A percentile compares a stretch with the other conserved stretches of the same genome.
phyloP scores from a whole-genome alignment of 805 yeast species.

The Teunomyces lycoperdinae region DNA sequence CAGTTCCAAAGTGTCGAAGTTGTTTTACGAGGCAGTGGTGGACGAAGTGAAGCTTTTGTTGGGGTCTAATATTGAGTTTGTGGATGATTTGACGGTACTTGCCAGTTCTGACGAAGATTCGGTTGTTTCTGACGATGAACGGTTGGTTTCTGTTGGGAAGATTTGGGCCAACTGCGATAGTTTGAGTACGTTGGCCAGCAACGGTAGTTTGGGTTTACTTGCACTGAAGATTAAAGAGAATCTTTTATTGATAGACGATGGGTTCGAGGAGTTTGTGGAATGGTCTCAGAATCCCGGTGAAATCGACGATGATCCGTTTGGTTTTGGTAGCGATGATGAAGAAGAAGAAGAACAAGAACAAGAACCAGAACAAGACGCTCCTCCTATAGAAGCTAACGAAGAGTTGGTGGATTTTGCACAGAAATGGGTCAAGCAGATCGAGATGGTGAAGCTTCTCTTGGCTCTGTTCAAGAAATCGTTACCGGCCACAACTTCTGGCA shows the following conservation, averaged over 20 bases:
- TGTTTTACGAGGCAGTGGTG: conserved; percentile 37
- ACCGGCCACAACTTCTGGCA: conserved; percentile 43
- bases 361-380: conserved; percentile 14
- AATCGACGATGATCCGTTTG: conserved; percentile 53
- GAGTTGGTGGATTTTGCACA: conserved; percentile 41
- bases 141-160: conserved; percentile 62
- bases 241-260: conserved; percentile 53
- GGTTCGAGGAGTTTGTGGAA: conserved; percentile 61
- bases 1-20: conserved; percentile 28
- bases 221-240: conserved; percentile 45
- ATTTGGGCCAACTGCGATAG: conserved; percentile 69
- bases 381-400: conserved; percentile 12
- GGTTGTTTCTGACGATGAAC: conserved; percentile 9
- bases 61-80: conserved; percentile 17
- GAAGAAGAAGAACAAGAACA: conserved; percentile 1
- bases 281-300: conserved; percentile 64
- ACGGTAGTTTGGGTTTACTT: conserved; percentile 55
- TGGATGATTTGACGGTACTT: conserved; percentile 24
- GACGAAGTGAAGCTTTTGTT: conserved; percentile 17
- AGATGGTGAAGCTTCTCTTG: conserved; percentile 56
- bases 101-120: conserved; percentile 1
- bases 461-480: conserved; percentile 58
- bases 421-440: conserved; percentile 51
- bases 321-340: conserved; percentile 32
- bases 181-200: conserved; percentile 37